Conservation (phyloP, 2,329 filamentous ascomycete genomes). For the Colletotrichum eremochloae region DNA sequence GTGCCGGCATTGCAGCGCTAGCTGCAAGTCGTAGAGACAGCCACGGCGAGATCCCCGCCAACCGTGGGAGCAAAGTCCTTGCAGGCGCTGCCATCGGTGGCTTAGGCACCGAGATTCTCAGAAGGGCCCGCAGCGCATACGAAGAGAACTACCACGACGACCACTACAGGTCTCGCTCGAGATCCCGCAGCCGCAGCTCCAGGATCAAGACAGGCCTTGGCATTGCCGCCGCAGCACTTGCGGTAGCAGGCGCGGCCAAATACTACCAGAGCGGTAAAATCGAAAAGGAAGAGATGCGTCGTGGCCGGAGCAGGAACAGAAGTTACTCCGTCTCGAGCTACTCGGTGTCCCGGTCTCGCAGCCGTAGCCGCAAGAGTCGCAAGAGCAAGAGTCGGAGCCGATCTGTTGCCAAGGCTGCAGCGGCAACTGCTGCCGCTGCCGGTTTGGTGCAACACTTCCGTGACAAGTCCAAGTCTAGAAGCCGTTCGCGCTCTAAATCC, state of each 20-base stretch:
- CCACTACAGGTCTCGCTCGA: conserved; percentile 56
- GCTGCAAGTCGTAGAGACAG: conserved; percentile 67
- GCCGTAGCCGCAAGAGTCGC: conserved; percentile 54
- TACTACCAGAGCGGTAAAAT: conserved; percentile 72
- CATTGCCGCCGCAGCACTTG: conserved; percentile 73
- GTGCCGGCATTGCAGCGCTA: conserved; percentile 72
- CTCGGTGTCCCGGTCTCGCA: conserved; percentile 58
- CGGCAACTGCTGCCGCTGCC: conserved; percentile 69
- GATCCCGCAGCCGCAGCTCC: conserved; percentile 49
- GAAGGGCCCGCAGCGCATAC: conserved; percentile 72
- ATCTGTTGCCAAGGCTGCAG: conserved; percentile 68
- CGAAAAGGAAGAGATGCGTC: conserved; percentile 69
- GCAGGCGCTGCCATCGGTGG: conserved; percentile 74
- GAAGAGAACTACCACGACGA: conserved; percentile 55
- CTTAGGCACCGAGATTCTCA: conserved; percentile 71
- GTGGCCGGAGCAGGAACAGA: conserved; percentile 68
- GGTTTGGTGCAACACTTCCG: conserved; percentile 70
- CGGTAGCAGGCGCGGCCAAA: conserved; percentile 74
- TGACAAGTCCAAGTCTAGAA: conserved; percentile 53
- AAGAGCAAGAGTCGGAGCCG: conserved; percentile 59
- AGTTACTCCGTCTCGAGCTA: conserved; percentile 50
- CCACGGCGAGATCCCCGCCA: conserved; percentile 62
- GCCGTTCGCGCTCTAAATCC: conserved; percentile 61
- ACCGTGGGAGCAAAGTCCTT: conserved; percentile 70
- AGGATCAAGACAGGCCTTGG: conserved; percentile 73